Base-by-base conservation (phyloP, 2,329 filamentous ascomycete species). In the Annulohypoxylon truncatum region DNA sequence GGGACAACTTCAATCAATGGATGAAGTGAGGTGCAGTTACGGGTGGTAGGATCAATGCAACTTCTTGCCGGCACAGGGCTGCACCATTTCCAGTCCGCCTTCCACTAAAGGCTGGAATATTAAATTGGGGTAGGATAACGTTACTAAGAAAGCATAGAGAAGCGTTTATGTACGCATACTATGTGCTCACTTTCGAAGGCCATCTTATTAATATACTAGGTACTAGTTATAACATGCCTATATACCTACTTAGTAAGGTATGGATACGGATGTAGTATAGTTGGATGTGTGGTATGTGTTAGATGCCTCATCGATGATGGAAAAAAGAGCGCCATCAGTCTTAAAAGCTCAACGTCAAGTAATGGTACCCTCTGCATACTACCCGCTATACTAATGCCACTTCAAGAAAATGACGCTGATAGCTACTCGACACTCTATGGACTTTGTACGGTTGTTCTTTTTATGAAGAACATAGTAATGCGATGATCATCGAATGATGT, bases 401-500 rank as follows among this genome's bases (percentile, higher is more conserved):
- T 62, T 58, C 55, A 50, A 66, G 46, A 48, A 67, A 60, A 64
- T 53, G 60, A 67, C 60, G 38, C 64, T 57, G 44, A 52, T 52
- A 28, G 38, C 12, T 38, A 64, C 60, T 40, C 42, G 8, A 38
- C 18, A 9, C 18, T 38, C 31, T 33, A 51, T 9, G 3, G 12
- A 64, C 55, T 48, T 48, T 55, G 33, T 15, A 61, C 44, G 40
- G 40, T 50, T 61, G 29, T 42, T 48, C 48, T 52, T 51, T 35
- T 35, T 42, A 52, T 38, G 51, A 52, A 42, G 31, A 51, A 56
- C 40, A 52, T 64, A 57, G 55, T 44, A 64, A 66, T 68, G 63
- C 56, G 66, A 65, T 64, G 66, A 66, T 64, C 59, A 69, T 69
- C 66, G 63, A 58, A 69, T 50, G 63, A 69, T 66, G 52, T 51